Percentiles rank a stretch among this genome's conserved stretches.
These are phyloP conservation scores for Geotrichum ghanense DNA, from an alignment of 805 yeast species.

Conservation along the genomic window DNA sequence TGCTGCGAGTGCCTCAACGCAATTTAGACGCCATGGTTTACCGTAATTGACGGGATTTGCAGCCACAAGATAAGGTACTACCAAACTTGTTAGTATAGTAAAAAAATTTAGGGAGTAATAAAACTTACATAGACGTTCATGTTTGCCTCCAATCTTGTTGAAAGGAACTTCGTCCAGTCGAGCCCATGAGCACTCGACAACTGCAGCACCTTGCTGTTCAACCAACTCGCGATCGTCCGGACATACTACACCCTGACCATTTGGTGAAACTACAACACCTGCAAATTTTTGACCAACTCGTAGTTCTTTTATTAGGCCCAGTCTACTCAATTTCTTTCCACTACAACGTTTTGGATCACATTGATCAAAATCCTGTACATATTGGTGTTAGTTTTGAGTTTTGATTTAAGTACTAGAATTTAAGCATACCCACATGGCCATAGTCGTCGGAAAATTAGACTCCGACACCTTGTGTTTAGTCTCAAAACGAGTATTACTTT, in stretches of 20 bases:
- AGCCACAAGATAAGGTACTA: slow-evolving; percentile 80
- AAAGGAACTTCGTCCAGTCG: slow-evolving; percentile 95
- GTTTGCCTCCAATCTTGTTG: slow-evolving; percentile 77
- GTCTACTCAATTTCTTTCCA: slow-evolving; percentile 83
- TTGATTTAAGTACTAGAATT: slow-evolving; percentile 6
- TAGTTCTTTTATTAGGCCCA: slow-evolving; percentile 69
- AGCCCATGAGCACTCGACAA: slow-evolving; percentile 98
- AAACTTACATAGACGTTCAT: slow-evolving; percentile 49
- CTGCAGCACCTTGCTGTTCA: slow-evolving; percentile 82
- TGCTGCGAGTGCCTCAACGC: slow-evolving; percentile 97
- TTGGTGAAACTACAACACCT: slow-evolving; percentile 88
- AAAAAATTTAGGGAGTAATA: neutral
- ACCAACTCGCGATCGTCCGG: slow-evolving; percentile 76
- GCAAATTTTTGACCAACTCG: slow-evolving; percentile 89
- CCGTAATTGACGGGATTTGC: slow-evolving; percentile 98
- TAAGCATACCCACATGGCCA: slow-evolving; percentile 87
- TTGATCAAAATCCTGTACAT: slow-evolving; percentile 75
- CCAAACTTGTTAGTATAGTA: neutral
- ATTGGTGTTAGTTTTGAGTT: neutral
- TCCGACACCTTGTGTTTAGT: slow-evolving; percentile 10
- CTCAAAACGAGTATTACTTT: neutral
- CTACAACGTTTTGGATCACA: slow-evolving; percentile 97
- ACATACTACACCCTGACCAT: slow-evolving; percentile 81
- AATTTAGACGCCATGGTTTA: slow-evolving; percentile 86
- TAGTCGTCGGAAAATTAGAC: slow-evolving; percentile 57